Base-by-base conservation (phyloP, 2,329 filamentous ascomycete species). In the Nannizziopsis arthrosporioides region DNA sequence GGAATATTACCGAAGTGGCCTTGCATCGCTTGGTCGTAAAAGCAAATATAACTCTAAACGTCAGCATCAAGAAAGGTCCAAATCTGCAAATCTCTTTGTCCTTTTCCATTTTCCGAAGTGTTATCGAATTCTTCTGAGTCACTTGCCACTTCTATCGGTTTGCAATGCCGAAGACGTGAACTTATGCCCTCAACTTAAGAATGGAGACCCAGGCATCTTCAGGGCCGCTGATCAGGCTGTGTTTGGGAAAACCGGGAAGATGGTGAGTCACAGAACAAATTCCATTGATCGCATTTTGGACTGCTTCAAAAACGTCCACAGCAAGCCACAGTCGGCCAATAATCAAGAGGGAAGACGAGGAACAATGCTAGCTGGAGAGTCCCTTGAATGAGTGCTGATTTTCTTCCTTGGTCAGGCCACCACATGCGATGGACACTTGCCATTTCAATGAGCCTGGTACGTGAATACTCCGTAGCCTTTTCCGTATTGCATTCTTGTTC, bases 201-300 rank as follows among this genome's bases (percentile, higher is more conserved):
- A 47, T 46, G 44, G 44, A 47, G 31, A 27, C 8, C 7, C 19
- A 42, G 27, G 6, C 30, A 17, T 32, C 11, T 17, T 15, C 17
- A 35, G 38, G 6, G 27, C 45, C 45, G 19, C 36, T 47, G 30
- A 47, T 47, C 34, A 47, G 45, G 37, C 37, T 47, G 38, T 47
- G 45, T 18, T 18, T 47, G 10, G 45, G 45, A 17, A 47, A 47
- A 27, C 11, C 17, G 19, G 45, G 45, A 27, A 34, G 14, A 15
- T 47, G 45, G 45, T 47, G 17, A 47, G 45, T 47, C 22, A 18
- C 9, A 37, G 5, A 12, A n/a, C n/a, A 36, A n/a, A 36, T 36
- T 15, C 34, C 15, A 12, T n/a, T n/a, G n/a, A n/a, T 27, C 22
- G 22, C 22, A 27, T 27, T 27, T 27, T 27, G 22, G 22, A 27